Conservation (phyloP, 169 alveolate species). For the Cytauxzoon felis region DNA sequence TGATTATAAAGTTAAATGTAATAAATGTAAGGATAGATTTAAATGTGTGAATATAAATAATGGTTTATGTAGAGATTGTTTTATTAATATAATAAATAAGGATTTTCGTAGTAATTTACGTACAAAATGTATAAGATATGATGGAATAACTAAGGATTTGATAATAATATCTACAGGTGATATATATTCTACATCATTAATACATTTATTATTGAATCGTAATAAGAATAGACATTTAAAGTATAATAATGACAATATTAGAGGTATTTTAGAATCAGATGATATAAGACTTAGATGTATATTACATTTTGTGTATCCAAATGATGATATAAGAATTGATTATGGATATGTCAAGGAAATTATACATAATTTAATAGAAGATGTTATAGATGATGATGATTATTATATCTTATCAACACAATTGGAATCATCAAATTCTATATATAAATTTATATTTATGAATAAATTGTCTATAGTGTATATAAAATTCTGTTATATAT, state of each 20-base stretch:
- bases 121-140: slow-evolving; percentile 8
- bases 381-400: background rate
- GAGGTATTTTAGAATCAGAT: slow-evolving; percentile 16
- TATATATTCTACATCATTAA: slow-evolving; percentile 5
- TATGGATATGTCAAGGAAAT: background rate
- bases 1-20: background rate
- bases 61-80: slow-evolving; percentile 31
- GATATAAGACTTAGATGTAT: slow-evolving; percentile 14
- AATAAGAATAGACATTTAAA: slow-evolving; percentile 23
- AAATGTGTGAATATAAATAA: slow-evolving; percentile 14
- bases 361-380: slow-evolving; percentile 1
- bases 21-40: slow-evolving; percentile 2
- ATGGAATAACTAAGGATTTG: background rate
- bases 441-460: background rate
- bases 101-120: slow-evolving; percentile 42
- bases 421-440: background rate
- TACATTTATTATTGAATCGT: slow-evolving; percentile 40
- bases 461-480: slow-evolving; percentile 4
- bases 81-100: slow-evolving; percentile 21
- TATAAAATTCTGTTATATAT: slow-evolving; percentile 8
- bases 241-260: slow-evolving; percentile 6
- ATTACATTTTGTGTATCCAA: slow-evolving; percentile 13
- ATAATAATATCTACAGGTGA: slow-evolving; percentile 1
- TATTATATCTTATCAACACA: background rate
- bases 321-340: background rate